Evolutionary conservation across 768 basidiomycete species (phyloP).

Genomic region (Lactarius indigo): DNA sequence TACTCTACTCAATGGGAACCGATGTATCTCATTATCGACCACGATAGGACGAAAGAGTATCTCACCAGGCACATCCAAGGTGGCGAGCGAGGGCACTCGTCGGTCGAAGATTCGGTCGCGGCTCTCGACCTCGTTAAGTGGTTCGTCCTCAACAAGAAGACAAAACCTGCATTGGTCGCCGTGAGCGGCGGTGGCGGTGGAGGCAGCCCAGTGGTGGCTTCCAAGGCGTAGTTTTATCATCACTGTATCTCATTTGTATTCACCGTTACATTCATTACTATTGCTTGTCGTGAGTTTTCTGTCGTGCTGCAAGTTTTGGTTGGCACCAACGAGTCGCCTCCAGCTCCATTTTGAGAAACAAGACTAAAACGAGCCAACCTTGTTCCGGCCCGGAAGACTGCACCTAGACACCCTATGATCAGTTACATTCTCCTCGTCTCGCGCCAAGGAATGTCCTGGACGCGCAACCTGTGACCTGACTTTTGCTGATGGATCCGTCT

Average conservation of each 20-base stretch:
- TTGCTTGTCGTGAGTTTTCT: not conserved
- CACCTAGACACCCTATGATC: slow-evolving; percentile 51
- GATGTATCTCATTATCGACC: not conserved
- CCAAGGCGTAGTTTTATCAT: slow-evolving; percentile 3
- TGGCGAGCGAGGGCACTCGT: slow-evolving; percentile 78
- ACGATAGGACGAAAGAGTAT: slow-evolving; percentile 72
- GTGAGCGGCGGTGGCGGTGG: not conserved
- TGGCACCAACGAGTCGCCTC: not conserved
- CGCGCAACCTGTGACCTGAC: not conserved
- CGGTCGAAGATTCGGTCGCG: slow-evolving; percentile 83
- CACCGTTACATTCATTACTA: not conserved
- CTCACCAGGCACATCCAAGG: slow-evolving; percentile 83
- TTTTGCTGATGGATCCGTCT: not conserved
- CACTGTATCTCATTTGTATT: not conserved
- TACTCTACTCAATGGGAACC: not conserved
- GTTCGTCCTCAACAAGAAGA: slow-evolving; percentile 64
- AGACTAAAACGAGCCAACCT: too few relatives aligned
- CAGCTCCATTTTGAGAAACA: too few relatives aligned
- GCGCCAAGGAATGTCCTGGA: slow-evolving; percentile 61
- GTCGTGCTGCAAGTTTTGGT: too few relatives aligned
- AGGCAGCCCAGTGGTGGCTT: not conserved
- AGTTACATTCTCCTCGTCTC: slow-evolving; percentile 93
- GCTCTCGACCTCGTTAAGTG: slow-evolving; percentile 87
- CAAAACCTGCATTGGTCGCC: slow-evolving; percentile 26
- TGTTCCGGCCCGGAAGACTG: not conserved